Conservation (phyloP, 257 asterid species). For the Agastache rugosa region DNA sequence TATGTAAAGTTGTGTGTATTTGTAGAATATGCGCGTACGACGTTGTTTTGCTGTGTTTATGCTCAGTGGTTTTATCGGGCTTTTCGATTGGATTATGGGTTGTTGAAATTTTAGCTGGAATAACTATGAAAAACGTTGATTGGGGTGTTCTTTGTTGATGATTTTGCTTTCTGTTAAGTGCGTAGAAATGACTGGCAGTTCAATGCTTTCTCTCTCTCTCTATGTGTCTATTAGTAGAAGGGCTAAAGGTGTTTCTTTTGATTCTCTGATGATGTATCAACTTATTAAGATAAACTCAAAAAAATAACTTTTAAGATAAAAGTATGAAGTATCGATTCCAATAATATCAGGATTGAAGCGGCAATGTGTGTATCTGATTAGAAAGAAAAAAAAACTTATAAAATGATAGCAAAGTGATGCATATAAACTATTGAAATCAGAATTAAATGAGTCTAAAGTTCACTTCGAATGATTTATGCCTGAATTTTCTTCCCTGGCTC, state of each 20-base stretch:
- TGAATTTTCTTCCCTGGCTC: background rate
- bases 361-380: background rate
- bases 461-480: background rate
- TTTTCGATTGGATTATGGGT: constrained; percentile 26
- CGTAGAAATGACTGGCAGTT: background rate
- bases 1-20: background rate
- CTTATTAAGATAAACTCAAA: background rate
- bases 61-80: background rate
- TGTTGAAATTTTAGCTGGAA: constrained; percentile 7
- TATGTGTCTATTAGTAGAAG: background rate
- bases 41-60: constrained; percentile 4
- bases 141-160: constrained; percentile 10
- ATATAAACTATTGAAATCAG: background rate
- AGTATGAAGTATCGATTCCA: background rate
- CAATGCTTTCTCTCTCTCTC: background rate
- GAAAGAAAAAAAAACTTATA: constrained; percentile 10
- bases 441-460: background rate
- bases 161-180: background rate
- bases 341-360: background rate
- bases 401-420: constrained; percentile 2
- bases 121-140: background rate
- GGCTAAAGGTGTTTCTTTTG: constrained; percentile 15
- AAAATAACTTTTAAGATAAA: no score
- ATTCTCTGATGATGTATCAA: constrained; percentile 16
- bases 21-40: background rate